phyloP scores from a whole-genome alignment of 2,329 filamentous ascomycete genomes.

The Sporothrix sp. region DNA sequence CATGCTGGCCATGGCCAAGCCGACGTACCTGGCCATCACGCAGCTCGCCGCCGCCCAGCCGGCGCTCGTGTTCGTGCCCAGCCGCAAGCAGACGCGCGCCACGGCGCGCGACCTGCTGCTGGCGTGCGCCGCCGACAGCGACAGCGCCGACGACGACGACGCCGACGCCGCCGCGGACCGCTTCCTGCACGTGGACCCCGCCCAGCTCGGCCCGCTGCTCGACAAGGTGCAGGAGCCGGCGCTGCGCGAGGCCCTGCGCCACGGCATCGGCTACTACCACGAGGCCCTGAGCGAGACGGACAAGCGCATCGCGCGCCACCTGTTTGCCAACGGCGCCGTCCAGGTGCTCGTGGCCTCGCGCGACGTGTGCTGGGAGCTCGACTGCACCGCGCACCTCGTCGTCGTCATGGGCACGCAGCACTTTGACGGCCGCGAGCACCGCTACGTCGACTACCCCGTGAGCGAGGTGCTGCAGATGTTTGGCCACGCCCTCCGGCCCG shows the following conservation, averaged over 20 bases:
- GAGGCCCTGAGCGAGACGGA: slow-evolving; percentile 83
- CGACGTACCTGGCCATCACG: slow-evolving; percentile 78
- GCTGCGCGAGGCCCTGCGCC: slow-evolving; percentile 77
- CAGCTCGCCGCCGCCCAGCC: slow-evolving; percentile 85
- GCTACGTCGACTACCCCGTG: slow-evolving; percentile 92
- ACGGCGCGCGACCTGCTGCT: slow-evolving; percentile 80
- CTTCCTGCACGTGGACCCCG: slow-evolving; percentile 70
- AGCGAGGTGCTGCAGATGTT: slow-evolving; percentile 97
- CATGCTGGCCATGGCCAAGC: slow-evolving; percentile 97
- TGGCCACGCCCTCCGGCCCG: slow-evolving; percentile 74
- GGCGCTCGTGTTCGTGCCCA: slow-evolving; percentile 84
- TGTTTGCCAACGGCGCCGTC: slow-evolving; percentile 82
- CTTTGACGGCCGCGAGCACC: slow-evolving; percentile 91
- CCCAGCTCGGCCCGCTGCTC: slow-evolving; percentile 74
- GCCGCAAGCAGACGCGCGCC: slow-evolving; percentile 79
- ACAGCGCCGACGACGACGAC: too few species aligned
- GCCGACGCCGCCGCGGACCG: slow-evolving; percentile 88
- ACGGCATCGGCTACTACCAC: slow-evolving; percentile 95
- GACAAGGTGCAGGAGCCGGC: slow-evolving; percentile 77
- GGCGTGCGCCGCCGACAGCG: slow-evolving; percentile 78
- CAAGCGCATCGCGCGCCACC: slow-evolving; percentile 85
- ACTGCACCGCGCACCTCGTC: slow-evolving; percentile 79
- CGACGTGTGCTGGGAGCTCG: slow-evolving; percentile 93
- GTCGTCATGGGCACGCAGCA: slow-evolving; percentile 97
- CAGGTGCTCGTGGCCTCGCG: slow-evolving; percentile 69